Evolutionary conservation across 192 early-diverging fungal genomes (phyloP).

Genomic region (Coemansia sp.): DNA sequence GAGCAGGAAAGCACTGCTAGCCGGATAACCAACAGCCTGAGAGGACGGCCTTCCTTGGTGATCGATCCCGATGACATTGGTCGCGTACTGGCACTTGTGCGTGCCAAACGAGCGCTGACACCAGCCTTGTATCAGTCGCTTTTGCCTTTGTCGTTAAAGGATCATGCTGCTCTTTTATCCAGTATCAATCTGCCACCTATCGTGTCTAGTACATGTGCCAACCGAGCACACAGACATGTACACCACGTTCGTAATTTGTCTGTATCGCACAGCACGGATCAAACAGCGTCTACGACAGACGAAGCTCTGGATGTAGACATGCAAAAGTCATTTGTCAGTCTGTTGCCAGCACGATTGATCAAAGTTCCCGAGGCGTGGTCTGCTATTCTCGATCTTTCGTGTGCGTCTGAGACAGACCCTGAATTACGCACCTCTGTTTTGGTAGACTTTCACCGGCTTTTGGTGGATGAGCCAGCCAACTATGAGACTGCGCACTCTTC

Average conservation of each 20-base stretch:
- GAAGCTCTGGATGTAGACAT: background rate
- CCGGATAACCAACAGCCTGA: slow-evolving; percentile 42
- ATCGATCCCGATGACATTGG: slow-evolving; percentile 24
- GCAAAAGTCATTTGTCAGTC: slow-evolving; percentile 24
- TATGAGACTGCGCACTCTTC: slow-evolving; percentile 7
- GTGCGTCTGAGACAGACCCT: slow-evolving; percentile 23
- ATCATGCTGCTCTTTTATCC: slow-evolving; percentile 38
- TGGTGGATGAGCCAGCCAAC: slow-evolving; percentile 44
- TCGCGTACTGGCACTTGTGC: slow-evolving; percentile 29
- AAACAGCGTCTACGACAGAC: background rate
- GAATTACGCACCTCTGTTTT: slow-evolving; percentile 20
- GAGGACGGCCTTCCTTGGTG: slow-evolving; percentile 18
- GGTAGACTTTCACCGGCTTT: slow-evolving; percentile 16
- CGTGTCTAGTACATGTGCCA: background rate
- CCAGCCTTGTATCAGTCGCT: slow-evolving; percentile 38
- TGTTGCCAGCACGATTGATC: slow-evolving; percentile 32
- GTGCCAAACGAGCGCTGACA: slow-evolving; percentile 35
- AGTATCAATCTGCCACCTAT: slow-evolving; percentile 32
- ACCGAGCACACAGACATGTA: background rate
- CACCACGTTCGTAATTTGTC: slow-evolving; percentile 36
- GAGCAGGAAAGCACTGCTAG: slow-evolving; percentile 36
- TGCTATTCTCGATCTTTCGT: slow-evolving; percentile 30
- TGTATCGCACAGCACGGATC: background rate
- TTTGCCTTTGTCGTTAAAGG: slow-evolving; percentile 23
- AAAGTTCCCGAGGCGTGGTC: slow-evolving; percentile 19